These are phyloP conservation scores for Durio zibethinus DNA, from an alignment of 345 rosid genomes.

Conservation along the genomic window DNA sequence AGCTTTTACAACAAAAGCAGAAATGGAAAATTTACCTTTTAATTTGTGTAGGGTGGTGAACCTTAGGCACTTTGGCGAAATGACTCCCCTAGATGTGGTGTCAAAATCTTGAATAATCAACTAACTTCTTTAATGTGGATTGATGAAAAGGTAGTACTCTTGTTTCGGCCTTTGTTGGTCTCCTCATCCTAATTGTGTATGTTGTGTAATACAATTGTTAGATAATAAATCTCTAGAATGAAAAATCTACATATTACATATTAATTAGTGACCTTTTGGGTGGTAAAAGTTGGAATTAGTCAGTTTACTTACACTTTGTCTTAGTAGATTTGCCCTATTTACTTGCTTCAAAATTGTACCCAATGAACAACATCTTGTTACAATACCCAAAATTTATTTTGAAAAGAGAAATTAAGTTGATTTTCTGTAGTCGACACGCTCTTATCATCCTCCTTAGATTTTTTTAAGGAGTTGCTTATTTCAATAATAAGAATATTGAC, in stretches of 20 bases:
- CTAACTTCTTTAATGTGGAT: conserved; percentile 95
- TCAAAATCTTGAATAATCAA: conserved; percentile 89
- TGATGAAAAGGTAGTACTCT: conserved; percentile 69
- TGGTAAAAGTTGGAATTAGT: not conserved
- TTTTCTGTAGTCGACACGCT: too few species aligned
- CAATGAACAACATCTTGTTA: not conserved
- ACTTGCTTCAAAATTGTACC: not conserved
- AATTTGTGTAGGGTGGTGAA: conserved; percentile 72
- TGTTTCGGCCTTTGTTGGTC: not conserved
- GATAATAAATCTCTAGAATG: not conserved
- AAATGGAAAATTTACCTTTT: conserved; percentile 11
- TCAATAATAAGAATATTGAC: conserved; percentile 2
- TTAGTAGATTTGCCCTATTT: not conserved
- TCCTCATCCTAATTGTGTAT: not conserved
- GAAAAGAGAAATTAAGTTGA: not conserved
- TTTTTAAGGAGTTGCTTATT: not conserved
- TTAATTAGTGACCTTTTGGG: not conserved
- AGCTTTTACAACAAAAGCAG: not conserved
- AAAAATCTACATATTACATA: not conserved
- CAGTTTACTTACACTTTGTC: not conserved
- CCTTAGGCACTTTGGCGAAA: conserved; percentile 69
- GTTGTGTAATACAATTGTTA: not conserved
- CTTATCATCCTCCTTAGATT: not conserved
- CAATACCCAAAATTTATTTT: not conserved
- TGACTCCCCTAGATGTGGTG: conserved; percentile 87